Evolutionary conservation across 2,329 filamentous ascomycete species (phyloP).

Genomic region (Pseudogymnoascus sp.): DNA sequence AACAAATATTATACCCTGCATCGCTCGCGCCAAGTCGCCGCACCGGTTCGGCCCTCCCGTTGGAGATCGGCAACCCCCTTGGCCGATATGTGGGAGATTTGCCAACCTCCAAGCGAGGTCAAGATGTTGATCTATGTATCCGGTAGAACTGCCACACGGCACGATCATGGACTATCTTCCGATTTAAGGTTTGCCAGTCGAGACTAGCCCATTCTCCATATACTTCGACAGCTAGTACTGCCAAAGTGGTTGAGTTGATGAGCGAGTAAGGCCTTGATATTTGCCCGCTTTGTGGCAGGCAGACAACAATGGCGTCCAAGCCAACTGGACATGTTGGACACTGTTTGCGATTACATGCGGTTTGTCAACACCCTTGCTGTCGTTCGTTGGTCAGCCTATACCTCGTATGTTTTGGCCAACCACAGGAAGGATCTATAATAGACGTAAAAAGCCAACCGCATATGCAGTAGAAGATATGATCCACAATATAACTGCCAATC

Average conservation of each 20-base stretch:
- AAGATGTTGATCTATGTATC: not conserved
- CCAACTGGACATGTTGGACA: slow-evolving; percentile 10
- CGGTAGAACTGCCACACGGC: not conserved
- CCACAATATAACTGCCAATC: too few species aligned
- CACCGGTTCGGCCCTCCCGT: not conserved
- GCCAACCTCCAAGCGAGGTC: not conserved
- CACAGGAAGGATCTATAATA: too few species aligned
- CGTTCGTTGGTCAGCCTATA: not conserved
- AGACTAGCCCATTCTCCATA: not conserved
- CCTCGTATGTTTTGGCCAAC: too few species aligned
- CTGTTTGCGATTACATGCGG: slow-evolving; percentile 6
- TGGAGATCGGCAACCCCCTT: not conserved
- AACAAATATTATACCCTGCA: not conserved
- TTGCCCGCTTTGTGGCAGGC: not conserved
- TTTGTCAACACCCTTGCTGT: slow-evolving; percentile 3
- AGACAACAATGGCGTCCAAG: slow-evolving; percentile 3
- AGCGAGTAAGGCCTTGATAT: not conserved
- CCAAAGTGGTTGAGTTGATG: not conserved
- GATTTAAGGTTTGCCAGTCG: not conserved
- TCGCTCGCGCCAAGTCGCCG: not conserved
- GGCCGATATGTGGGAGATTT: not conserved
- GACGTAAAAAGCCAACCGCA: too few species aligned
- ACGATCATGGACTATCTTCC: not conserved
- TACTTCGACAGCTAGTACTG: not conserved
- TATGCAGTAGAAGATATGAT: too few species aligned